These are phyloP conservation scores for Fragilaria radians DNA, from an alignment of 108 stramenopile genomes.

Conservation along the genomic window DNA sequence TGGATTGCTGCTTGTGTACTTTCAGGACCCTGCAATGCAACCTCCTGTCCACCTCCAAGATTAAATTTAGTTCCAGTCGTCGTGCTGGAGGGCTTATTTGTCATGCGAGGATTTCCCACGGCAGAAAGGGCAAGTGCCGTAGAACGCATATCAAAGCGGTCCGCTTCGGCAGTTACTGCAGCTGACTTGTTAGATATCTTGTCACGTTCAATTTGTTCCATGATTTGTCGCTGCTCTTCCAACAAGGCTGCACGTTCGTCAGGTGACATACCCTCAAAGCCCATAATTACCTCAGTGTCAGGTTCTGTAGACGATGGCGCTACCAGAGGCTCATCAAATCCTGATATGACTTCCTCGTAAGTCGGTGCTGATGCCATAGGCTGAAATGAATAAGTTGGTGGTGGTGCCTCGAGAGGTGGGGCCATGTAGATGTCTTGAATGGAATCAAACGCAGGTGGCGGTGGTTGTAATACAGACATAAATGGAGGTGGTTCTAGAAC, in stretches of 20 bases:
- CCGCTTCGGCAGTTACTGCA: slow-evolving; percentile 31
- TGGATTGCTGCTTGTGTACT: slow-evolving; percentile 59
- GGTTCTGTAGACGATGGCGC: slow-evolving; percentile 9
- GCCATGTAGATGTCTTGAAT: slow-evolving; percentile 17
- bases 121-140: slow-evolving; percentile 10
- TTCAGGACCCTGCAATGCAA: slow-evolving; percentile 60
- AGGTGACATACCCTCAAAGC: slow-evolving; percentile 35
- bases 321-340: neutral
- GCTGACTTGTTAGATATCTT: slow-evolving; percentile 41
- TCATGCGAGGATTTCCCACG: neutral
- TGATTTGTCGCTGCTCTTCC: slow-evolving; percentile 66
- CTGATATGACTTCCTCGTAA: slow-evolving; percentile 30
- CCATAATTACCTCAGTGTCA: slow-evolving; percentile 34
- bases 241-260: slow-evolving; percentile 57
- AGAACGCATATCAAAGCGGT: slow-evolving; percentile 38
- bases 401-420: slow-evolving; percentile 13
- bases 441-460: slow-evolving; percentile 55
- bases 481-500: slow-evolving; percentile 16
- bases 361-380: slow-evolving; percentile 28
- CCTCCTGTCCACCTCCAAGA: slow-evolving; percentile 47
- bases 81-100: neutral
- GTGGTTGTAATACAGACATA: neutral
- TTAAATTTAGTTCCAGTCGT: slow-evolving; percentile 13
- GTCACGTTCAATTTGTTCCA: slow-evolving; percentile 62
- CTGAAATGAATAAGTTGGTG: slow-evolving; percentile 14